Base-by-base conservation (phyloP, 805 yeast genomes). In the Kockiozyma suomiensis region DNA sequence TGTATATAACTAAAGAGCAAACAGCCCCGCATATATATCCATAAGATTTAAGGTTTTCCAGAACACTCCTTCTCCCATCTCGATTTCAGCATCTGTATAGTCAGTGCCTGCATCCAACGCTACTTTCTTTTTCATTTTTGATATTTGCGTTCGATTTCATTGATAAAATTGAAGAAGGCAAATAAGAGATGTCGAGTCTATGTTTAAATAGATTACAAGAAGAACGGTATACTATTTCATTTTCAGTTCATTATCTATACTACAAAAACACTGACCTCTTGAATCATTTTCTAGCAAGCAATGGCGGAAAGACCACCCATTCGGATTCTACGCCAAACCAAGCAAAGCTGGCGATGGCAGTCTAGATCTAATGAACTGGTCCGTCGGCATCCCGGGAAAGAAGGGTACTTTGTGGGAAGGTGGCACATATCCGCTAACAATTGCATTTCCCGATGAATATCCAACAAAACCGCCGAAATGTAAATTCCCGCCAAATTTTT, bases 231-330 rank as follows among this genome's bases (percentile, higher is more conserved):
- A n/a, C n/a, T n/a, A n/a, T n/a, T n/a, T n/a, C n/a, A n/a, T n/a
- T n/a, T n/a, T n/a, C n/a, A n/a, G 55, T 82, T 75, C 13, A 17
- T 19, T 3, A 32, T 37, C 46, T 8, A 7, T 25, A 26, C 15
- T 23, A 1, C 33, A 4, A 6, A 15, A 17, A n/a, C 17, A 8
- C 37, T 15, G 8, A 37, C 42, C 23, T n/a, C n/a, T 2, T n/a
- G 15, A 30, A 19, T 28, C 15, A 26, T 26, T 8, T n/a, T 1
- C 13, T 50, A 86, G 99, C 74, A 93, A 92, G 75, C 90, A 88
- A 73, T 94, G 99, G 99, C 85, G 99, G 68, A 93, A 90, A 73
- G 97, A 91, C 73, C 99, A 94, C 72, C 99, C 99, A 0, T 94
- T 92, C 75, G 98, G 98, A 6, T 94, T 94, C 75, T 92, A 77